Base-by-base conservation (phyloP, 2,329 filamentous ascomycete genomes). In the Alternaria rosae region DNA sequence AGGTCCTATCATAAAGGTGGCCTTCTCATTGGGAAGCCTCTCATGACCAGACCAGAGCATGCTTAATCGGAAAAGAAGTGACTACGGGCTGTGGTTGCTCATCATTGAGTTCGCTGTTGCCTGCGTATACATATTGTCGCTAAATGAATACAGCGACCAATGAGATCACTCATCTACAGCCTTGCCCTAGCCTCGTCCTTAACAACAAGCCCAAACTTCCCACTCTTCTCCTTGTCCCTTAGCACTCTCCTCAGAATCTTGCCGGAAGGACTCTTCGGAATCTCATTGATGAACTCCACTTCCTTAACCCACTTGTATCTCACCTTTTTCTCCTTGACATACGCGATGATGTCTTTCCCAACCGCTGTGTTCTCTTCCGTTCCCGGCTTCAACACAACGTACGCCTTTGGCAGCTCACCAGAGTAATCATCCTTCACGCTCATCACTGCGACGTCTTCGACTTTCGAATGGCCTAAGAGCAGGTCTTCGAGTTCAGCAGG, bases 401-500 rank as follows among this genome's bases (percentile, higher is more conserved):
- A 84, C 1, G 82, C 82, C 59, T 83, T 75, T 0, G 82, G 82
- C 4, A 83, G 68, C 67, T 84, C 82, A 2, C 78, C 78, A 11
- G 85, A 81, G 53, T 85, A 85, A 5, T 88, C 85, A 61, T 88
- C 85, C 1, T 75, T 74, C 8, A 88, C 78, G 0, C 84, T 84
- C 45, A 87, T 76, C 0, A 88, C 85, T 0, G 87, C 87, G 1
- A 81, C 83, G 69, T 90, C 88, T 42, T 85, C 85, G 0, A 90
- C 84, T 13, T 81, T 81, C 0, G 78, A 70, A 62, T 90, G 86
- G 0, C 87, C 85, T 1, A 89, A 81, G n/a, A 90, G 75, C 3
- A 87, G 70, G 65, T 89, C 87, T 69, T 91, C 88, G 0, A 91
- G 80, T 70, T 90, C 88, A 0, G 88, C 88, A 0, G 88, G 88